Base-by-base conservation (phyloP, 805 yeast species). In the Yarrowia sp. region DNA sequence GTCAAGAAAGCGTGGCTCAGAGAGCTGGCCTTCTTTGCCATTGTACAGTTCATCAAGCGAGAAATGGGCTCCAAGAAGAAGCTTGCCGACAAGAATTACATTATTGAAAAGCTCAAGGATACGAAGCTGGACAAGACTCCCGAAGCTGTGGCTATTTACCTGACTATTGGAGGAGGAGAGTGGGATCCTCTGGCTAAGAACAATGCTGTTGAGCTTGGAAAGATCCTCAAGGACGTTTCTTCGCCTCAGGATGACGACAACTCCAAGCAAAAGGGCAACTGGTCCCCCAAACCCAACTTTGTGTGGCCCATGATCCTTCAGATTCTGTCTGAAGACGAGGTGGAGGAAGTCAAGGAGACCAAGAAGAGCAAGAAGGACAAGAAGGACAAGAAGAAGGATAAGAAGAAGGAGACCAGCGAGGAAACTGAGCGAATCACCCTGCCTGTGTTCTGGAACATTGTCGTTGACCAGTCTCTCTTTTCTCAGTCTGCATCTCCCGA, bases 391-490 rank as follows among this genome's bases (percentile, higher is more conserved):
- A 69, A 73, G 73, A 73, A 78, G 16, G 75, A 77, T 10, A 75
- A 74, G 10, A 76, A 53, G 45, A 40, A 53, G 59, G 59, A 53
- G 35, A n/a, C 14, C 14, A 38, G 40, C 45, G 76, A 26, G 75
- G 75, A 55, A 69, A 71, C 14, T 72, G 72, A 11, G 72, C 73
- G 10, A 76, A 72, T 14, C 41, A 61, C 35, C 77, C 75, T 86
- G 49, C 76, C 80, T 9, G 95, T 90, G 67, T 92, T 94, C 76
- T 92, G 97, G 97, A 85, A 86, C 72, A 80, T 83, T 3, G 87
- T 87, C 7, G 85, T 94, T 15, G 98, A 94, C 75, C 95, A 92
- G 73, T 84, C 89, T 4, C 85, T 90, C 70, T 93, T 94, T 73
- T 82, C 90, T 5, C 86, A 86, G 45, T 86, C 88, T 72, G 83